Evolutionary conservation across 345 rosid genomes (phyloP).

Genomic region (Cardamine resedifolia): DNA sequence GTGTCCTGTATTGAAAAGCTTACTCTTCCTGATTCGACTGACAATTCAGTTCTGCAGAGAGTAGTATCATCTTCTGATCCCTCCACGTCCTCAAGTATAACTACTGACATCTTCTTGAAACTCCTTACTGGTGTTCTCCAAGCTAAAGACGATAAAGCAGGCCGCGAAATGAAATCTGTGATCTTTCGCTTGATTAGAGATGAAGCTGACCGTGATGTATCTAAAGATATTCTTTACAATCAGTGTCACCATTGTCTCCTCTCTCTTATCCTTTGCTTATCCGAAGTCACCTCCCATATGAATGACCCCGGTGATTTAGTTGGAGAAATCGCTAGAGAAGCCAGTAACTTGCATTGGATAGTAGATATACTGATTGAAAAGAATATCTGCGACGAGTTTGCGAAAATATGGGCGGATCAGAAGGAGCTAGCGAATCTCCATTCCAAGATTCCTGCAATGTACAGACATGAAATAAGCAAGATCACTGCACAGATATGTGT

Average conservation of each 20-base stretch:
- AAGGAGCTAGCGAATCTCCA: constrained; percentile 68
- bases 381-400: constrained; percentile 60
- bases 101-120: constrained; percentile 57
- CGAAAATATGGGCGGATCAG: constrained; percentile 75
- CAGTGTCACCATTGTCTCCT: constrained; percentile 68
- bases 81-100: constrained; percentile 43
- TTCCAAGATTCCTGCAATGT: constrained; percentile 65
- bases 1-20: constrained; percentile 52
- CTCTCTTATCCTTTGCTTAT: constrained; percentile 59
- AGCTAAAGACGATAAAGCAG: constrained; percentile 74
- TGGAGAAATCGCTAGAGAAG: constrained; percentile 70
- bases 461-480: constrained; percentile 72
- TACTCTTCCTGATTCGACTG: constrained; percentile 45
- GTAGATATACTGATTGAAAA: constrained; percentile 63
- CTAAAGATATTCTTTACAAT: constrained; percentile 56
- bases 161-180: constrained; percentile 65
- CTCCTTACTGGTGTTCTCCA: constrained; percentile 56
- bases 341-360: constrained; percentile 72
- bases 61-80: constrained; percentile 53
- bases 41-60: constrained; percentile 55
- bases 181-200: constrained; percentile 55
- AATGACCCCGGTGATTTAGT: constrained; percentile 52
- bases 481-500: constrained; percentile 69
- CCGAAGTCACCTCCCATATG: constrained; percentile 51
- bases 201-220: constrained; percentile 52